Base-by-base conservation (phyloP, 1,284 basidiomycete genomes). In the Ganoderma lucidum region DNA sequence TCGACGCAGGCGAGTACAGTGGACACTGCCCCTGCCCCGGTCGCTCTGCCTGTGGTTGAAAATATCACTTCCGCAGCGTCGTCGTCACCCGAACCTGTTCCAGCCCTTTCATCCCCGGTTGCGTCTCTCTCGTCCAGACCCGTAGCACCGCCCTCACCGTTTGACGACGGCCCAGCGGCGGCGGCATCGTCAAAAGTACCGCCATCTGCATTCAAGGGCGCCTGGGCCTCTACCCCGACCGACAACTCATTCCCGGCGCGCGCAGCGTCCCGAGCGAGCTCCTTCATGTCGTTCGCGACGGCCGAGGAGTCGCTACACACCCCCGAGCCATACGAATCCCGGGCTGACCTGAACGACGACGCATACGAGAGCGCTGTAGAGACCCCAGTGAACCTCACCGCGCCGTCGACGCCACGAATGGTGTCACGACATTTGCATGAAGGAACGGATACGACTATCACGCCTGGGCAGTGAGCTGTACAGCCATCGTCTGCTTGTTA, bases 231-330 rank as follows among this genome's bases (percentile, higher is more conserved):
- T n/a, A 53, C 70, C 10, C 51, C 71, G 4, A 53, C 68, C 8
- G 66, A 42, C 6, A 63, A 58, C 8, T 71, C 73, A 39, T 68
- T 66, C 8, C 67, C 70, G 1, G 32, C 63, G 3, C 75, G 77
- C 23, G 64, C 76, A 3, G 75, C 70, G 39, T 81, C 80, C 2
- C 75, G 79, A 32, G 75, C 80, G 32, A 81, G 79, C 71, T 79
- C 79, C 1, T 66, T 74, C 45, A 70, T 75, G 42, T 75, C 80
- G 8, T 81, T 78, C 66, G 77, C 75, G 10, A 81, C 80, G 30
- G 80, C 80, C 23, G 76, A 78, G 48, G 78, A 79, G 63, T 74
- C 72, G 5, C 65, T 73, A 37, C 53, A 66, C 44, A 62, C 75
- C 9, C 70, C 73, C 15, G 69, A 68, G 4, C 64, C 72, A 4